phyloP scores from a whole-genome alignment of 2,329 filamentous ascomycete species.

The Dactylellina haptotyla region DNA sequence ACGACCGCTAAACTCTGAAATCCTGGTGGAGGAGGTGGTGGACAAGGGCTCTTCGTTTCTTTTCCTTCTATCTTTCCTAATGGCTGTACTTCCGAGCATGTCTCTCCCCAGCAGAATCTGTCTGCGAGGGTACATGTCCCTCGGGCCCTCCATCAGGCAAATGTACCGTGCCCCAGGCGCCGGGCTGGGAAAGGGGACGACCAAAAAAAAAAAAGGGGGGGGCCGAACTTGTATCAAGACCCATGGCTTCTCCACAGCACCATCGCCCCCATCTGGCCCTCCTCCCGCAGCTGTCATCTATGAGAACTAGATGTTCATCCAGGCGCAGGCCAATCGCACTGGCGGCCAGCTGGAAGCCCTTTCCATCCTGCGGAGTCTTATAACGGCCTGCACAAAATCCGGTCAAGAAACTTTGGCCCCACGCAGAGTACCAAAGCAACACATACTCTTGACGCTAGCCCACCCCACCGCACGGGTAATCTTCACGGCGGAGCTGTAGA shows the following conservation, averaged over 20 bases:
- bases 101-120: slow-evolving; percentile 4
- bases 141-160: not conserved
- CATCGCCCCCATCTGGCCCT: not conserved
- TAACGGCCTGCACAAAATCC: slow-evolving; percentile 7
- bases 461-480: slow-evolving; percentile 2
- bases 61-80: too few relatives aligned
- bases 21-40: not conserved
- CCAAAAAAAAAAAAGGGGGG: slow-evolving; percentile 21
- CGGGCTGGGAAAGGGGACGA: slow-evolving; percentile 17
- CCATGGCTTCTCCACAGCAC: slow-evolving; percentile 1
- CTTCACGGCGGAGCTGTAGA: slow-evolving; percentile 29
- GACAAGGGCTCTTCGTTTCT: not conserved
- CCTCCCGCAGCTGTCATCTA: slow-evolving; percentile 7
- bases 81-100: not conserved
- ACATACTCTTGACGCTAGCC: too few relatives aligned
- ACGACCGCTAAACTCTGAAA: too few relatives aligned
- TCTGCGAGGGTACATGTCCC: not conserved
- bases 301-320: slow-evolving; percentile 4
- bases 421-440: too few relatives aligned
- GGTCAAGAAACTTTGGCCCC: not conserved
- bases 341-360: not conserved
- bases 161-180: slow-evolving; percentile 3
- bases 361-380: not conserved
- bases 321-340: slow-evolving; percentile 1
- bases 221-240: slow-evolving; percentile 17